Base-by-base conservation (phyloP, 1,284 basidiomycete species). In the Trichosporon ovoides region DNA sequence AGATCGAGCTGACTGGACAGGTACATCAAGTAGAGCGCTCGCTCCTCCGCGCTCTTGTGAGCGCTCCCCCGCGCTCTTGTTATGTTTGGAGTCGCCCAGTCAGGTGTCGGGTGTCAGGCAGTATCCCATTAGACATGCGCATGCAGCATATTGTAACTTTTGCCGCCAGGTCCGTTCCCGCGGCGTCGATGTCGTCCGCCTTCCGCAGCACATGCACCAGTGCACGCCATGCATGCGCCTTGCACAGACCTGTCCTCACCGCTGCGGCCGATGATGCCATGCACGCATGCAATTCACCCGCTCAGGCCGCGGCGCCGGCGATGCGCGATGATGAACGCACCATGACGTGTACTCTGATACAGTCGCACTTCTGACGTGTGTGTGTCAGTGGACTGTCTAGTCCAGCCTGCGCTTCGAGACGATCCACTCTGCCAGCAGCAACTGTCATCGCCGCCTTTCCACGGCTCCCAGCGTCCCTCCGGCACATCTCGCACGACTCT, bases 301-400 rank as follows among this genome's bases (percentile, higher is more conserved):
- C 24, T 31, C 14, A 13, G 16, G 14, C 6, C 3, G 24, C 24
- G 22, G 14, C 24, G 16, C 4, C 6, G 9, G 24, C 24, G 43
- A 48, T 31, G 22, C 13, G 16, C 22, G 28, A 13, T 18, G 24
- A 31, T 7, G 43, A 14, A 24, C 43, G 22, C 24, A 48, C 18
- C 43, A 48, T 48, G 43, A 48, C 43, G 43, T 48, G 43, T 48
- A 48, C n/a, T 28, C 43, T 48, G 43, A 48, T 48, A 31, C 43
- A 7, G 43, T 16, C n/a, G n/a, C n/a, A n/a, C n/a, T n/a, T 46
- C 43, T 48, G 43, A 48, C 43, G 43, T 48, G 43, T 48, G 43
- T 31, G 40, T 12, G 11, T 14, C 13, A 16, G 9, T 20, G 22
- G 43, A 28, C 43, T 24, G n/a, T 24, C 24, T 14, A 10, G n/a